phyloP scores from a whole-genome alignment of 257 asterid species.

The Jacaranda mimosifolia region DNA sequence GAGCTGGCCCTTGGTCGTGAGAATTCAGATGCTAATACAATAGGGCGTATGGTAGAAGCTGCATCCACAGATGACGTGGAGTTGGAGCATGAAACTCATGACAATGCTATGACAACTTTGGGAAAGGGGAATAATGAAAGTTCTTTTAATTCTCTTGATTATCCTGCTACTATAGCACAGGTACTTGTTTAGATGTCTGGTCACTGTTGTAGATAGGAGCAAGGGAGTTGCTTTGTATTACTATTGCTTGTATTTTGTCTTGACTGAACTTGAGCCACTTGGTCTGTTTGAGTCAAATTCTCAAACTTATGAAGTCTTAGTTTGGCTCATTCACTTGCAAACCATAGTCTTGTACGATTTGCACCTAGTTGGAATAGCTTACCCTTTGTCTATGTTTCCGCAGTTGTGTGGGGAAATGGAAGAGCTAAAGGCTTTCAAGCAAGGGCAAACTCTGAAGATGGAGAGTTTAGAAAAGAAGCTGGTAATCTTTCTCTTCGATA shows the following conservation, averaged over 20 bases:
- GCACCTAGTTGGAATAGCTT: slow-evolving; percentile 25
- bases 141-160: slow-evolving; percentile 48
- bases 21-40: slow-evolving; percentile 35
- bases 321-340: too few species aligned
- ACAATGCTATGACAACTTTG: slow-evolving; percentile 38
- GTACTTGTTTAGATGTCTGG: slow-evolving; percentile 45
- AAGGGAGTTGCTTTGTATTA: not conserved
- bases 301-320: too few species aligned
- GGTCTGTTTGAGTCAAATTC: too few species aligned
- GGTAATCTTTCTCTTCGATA: slow-evolving; percentile 52
- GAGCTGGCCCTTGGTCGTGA: slow-evolving; percentile 50
- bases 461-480: slow-evolving; percentile 62
- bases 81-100: slow-evolving; percentile 44
- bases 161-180: slow-evolving; percentile 56
- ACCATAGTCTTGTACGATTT: too few species aligned
- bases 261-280: not conserved
- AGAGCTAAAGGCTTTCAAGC: slow-evolving; percentile 59
- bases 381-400: slow-evolving; percentile 29
- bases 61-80: slow-evolving; percentile 41
- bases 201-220: not conserved
- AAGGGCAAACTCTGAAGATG: slow-evolving; percentile 55
- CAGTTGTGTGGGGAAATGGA: slow-evolving; percentile 65
- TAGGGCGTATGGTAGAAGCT: slow-evolving; percentile 42
- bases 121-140: slow-evolving; percentile 42
- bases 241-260: slow-evolving; percentile 1